phyloP scores from a whole-genome alignment of 345 rosid genomes.

The Melastoma malabathricum region DNA sequence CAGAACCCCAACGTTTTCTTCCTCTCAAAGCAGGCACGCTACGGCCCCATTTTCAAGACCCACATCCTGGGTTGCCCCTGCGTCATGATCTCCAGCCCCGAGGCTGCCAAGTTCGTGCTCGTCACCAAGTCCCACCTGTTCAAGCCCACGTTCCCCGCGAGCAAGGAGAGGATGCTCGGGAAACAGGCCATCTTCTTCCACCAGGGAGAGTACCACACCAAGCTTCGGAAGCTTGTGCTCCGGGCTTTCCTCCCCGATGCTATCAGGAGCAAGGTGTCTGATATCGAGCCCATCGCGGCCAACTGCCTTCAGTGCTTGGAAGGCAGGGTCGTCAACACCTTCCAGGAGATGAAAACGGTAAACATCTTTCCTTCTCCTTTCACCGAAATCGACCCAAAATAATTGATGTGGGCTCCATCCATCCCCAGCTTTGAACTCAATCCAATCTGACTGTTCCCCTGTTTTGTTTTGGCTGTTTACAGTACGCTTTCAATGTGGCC shows the following conservation, averaged over 20 bases:
- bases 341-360: constrained; percentile 37
- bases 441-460: too few species aligned
- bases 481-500: constrained; percentile 32
- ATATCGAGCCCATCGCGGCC: constrained; percentile 22
- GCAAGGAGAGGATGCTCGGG: constrained; percentile 38
- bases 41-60: constrained; percentile 36
- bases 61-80: constrained; percentile 46
- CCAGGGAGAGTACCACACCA: constrained; percentile 30
- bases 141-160: constrained; percentile 43
- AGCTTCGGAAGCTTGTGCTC: constrained; percentile 28
- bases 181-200: constrained; percentile 43
- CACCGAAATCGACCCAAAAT: too few species aligned
- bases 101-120: constrained; percentile 33
- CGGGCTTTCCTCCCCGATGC: constrained; percentile 22
- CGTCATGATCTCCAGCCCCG: constrained; percentile 36
- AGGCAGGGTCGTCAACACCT: constrained; percentile 24
- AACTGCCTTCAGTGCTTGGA: constrained; percentile 17
- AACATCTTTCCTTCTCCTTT: neutral
- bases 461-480: neutral
- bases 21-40: constrained; percentile 26
- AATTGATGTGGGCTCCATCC: too few species aligned
- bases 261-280: constrained; percentile 19
- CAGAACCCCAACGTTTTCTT: constrained; percentile 45
- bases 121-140: constrained; percentile 34
- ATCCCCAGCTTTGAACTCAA: too few species aligned